Conservation (phyloP, 352 stramenopile genomes). For the Poterioochromonas sp. region DNA sequence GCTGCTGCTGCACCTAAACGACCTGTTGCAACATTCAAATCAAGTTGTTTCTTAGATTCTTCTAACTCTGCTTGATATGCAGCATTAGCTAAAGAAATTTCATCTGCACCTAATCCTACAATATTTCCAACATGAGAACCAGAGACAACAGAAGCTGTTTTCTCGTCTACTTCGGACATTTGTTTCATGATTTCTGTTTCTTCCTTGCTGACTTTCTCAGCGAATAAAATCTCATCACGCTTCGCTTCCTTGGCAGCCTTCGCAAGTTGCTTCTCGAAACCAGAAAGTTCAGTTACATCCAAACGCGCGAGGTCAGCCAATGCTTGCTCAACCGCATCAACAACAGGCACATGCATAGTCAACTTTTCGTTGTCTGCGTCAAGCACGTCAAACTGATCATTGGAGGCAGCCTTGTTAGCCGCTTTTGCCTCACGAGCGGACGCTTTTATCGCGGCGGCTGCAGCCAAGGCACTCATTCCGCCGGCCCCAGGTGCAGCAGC, state of each 20-base stretch:
- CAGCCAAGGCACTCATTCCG: neutral
- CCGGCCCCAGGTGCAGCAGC: neutral
- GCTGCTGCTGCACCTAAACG: neutral
- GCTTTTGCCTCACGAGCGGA: too few species aligned
- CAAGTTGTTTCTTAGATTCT: slow-evolving; percentile 23
- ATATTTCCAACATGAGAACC: slow-evolving; percentile 27
- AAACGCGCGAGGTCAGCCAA: neutral
- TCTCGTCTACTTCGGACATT: slow-evolving; percentile 15
- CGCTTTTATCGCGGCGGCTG: neutral
- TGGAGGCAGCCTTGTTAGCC: neutral
- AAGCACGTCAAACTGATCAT: too few species aligned
- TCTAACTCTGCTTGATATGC: slow-evolving; percentile 5
- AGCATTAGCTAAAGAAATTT: neutral
- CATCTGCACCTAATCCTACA: slow-evolving; percentile 1
- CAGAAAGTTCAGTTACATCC: slow-evolving; percentile 5
- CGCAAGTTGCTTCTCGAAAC: slow-evolving; percentile 28
- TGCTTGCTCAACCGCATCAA: neutral
- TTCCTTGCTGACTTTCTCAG: neutral
- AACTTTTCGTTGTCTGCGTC: too few species aligned
- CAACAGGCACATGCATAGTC: neutral
- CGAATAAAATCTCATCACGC: slow-evolving; percentile 8
- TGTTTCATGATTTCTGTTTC: slow-evolving; percentile 21
- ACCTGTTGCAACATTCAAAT: neutral
- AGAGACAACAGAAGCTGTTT: neutral
- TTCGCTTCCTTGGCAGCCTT: neutral